Evolutionary conservation across 768 basidiomycete species (phyloP), one percentile per base, ranked within the genome.

Genomic region (Basidioascus undulatus): DNA sequence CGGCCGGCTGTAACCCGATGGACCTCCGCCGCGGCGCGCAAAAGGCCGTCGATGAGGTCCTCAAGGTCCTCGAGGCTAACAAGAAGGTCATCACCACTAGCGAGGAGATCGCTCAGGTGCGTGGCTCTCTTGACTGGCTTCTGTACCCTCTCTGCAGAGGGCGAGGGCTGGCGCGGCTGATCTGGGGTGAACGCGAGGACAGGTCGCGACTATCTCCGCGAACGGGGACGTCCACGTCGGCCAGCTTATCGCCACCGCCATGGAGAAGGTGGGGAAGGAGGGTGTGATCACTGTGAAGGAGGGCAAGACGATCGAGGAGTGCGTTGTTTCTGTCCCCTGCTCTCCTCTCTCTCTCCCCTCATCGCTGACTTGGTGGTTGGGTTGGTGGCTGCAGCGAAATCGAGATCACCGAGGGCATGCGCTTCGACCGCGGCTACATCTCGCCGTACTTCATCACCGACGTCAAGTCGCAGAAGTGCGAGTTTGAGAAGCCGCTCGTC

Each of bases 241-340:
- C 34, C 74, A 75, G 56, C 70, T 98, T 54, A 96, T 94, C 59
- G 87, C 89, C 5, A 82, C 83, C 55, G 89, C 89, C 1, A 98
- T 94, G 89, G 89, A 96, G 63, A 92, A 92, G 61, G 89, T 96
- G 45, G 89, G 89, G 57, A 92, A 89, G 66, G 89, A 98, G 63
- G 89, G 89, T 58, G 89, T 96, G 55, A 96, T 98, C 66, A 96
- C 89, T 37, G 87, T 98, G 59, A 98, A 96, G 67, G 89, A 98
- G 61, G 89, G 89, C 33, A 74, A 78, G 51, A 96, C 89, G 5
- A 92, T 87, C 49, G 86, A 94, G 52, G 89, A 98, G n/a, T n/a
- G n/a, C n/a, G n/a, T n/a, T n/a, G n/a, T n/a, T n/a, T n/a, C 31
- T 7, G n/a, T 21, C 37, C 6, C 3, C 6, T 4, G 9, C 5